Conservation (phyloP, 352 stramenopile genomes). For the Phytophthora chlamydospora region DNA sequence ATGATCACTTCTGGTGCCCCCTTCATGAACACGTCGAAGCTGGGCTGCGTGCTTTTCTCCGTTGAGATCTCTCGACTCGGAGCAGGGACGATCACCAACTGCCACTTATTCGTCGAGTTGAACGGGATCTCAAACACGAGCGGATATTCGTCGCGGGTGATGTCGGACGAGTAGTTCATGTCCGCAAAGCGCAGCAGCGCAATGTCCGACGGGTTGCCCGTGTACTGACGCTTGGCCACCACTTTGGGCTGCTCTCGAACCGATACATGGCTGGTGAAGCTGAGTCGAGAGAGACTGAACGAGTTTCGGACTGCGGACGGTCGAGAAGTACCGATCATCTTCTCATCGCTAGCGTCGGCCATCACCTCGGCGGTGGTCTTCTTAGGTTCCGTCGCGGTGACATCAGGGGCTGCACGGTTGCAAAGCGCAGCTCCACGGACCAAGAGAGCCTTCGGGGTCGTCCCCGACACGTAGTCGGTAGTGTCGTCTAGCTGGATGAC, state of each 20-base stretch:
- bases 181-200: constrained; percentile 56
- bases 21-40: constrained; percentile 89
- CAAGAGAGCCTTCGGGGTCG: constrained; percentile 38
- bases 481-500: constrained; percentile 44
- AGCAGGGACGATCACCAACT: constrained; percentile 53
- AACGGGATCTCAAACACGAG: constrained; percentile 66
- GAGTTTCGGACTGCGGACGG: not conserved
- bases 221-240: constrained; percentile 47
- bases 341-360: constrained; percentile 5
- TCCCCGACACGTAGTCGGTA: constrained; percentile 35
- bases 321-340: constrained; percentile 1
- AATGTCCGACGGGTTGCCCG: constrained; percentile 58
- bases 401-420: constrained; percentile 42
- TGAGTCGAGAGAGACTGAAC: no score
- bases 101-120: constrained; percentile 78
- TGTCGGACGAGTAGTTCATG: constrained; percentile 41
- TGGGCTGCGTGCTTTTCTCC: constrained; percentile 18
- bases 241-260: constrained; percentile 23
- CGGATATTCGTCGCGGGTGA: constrained; percentile 45
- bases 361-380: not conserved
- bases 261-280: constrained; percentile 11
- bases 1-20: constrained; percentile 94
- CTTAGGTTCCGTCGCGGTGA: not conserved
- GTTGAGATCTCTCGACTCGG: not conserved
- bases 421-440: constrained; percentile 44